Percentiles rank a stretch among this genome's conserved stretches.
These are phyloP conservation scores for Fusarium virguliforme DNA, from an alignment of 2,329 filamentous ascomycete species.

Conservation along the genomic window DNA sequence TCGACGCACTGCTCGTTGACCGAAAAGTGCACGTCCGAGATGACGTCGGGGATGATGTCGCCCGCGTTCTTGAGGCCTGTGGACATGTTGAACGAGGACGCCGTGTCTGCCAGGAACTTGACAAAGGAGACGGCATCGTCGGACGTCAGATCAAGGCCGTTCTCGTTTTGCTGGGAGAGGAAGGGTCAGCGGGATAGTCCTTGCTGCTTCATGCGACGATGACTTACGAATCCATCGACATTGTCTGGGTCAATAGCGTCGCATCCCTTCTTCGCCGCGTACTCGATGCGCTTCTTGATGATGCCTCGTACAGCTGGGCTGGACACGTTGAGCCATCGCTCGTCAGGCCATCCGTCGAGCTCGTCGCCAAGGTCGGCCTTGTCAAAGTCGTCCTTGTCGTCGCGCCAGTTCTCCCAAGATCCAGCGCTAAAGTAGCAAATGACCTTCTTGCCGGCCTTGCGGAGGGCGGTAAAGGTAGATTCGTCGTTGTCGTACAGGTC, in stretches of 20 bases:
- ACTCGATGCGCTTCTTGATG: constrained; percentile 73
- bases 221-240: constrained; percentile 74
- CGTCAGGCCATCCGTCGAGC: constrained; percentile 76
- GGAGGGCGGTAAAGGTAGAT: constrained; percentile 68
- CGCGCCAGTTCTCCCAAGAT: constrained; percentile 75
- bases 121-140: constrained; percentile 73
- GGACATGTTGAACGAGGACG: constrained; percentile 69
- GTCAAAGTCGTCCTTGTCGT: constrained; percentile 71
- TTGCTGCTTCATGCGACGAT: constrained; percentile 4
- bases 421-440: constrained; percentile 85
- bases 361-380: constrained; percentile 70
- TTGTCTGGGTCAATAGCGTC: constrained; percentile 82
- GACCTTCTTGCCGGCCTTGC: constrained; percentile 71
- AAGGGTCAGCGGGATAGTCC: constrained; percentile 37
- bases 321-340: constrained; percentile 76
- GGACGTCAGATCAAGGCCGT: constrained; percentile 73
- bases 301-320: constrained; percentile 73
- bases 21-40: constrained; percentile 72
- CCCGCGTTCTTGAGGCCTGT: constrained; percentile 80
- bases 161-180: constrained; percentile 67
- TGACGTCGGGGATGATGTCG: constrained; percentile 67
- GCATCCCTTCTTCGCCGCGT: constrained; percentile 76
- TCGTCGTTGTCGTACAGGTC: constrained; percentile 70
- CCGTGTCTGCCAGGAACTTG: constrained; percentile 71
- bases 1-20: constrained; percentile 81